Evolutionary conservation across 805 yeast genomes (phyloP).

Genomic region (Blastobotrys parvus): DNA sequence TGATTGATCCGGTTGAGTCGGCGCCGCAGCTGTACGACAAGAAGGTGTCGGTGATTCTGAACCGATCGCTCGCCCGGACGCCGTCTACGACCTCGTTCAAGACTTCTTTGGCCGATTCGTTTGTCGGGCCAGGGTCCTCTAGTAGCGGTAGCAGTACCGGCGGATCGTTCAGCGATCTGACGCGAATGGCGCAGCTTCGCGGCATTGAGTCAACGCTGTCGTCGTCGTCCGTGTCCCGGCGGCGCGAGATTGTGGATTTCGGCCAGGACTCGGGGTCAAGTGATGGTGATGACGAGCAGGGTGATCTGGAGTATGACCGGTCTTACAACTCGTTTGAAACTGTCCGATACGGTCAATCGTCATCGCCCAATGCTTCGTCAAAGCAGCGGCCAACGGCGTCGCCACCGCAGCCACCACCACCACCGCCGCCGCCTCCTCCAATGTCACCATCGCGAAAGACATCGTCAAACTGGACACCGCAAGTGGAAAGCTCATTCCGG

Average conservation of each 20-base stretch:
- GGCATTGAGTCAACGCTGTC: no score
- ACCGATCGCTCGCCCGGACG: conserved; percentile 62
- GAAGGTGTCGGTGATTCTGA: conserved; percentile 67
- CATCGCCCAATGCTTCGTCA: neutral
- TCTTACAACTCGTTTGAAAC: conserved; percentile 2
- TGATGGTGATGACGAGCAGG: conserved; percentile 1
- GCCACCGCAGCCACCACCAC: conserved; percentile 4
- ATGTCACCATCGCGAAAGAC: conserved; percentile 4
- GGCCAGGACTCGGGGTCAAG: conserved; percentile 1
- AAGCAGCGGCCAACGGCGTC: neutral
- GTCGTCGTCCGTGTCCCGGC: neutral
- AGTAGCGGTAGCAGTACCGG: conserved; percentile 4
- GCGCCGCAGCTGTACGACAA: conserved; percentile 75
- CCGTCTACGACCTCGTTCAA: conserved; percentile 73
- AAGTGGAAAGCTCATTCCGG: conserved; percentile 26
- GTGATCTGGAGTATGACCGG: neutral
- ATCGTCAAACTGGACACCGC: conserved; percentile 3
- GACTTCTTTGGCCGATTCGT: conserved; percentile 64
- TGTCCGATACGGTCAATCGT: neutral
- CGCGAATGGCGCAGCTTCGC: conserved; percentile 1
- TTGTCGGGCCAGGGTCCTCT: conserved; percentile 21
- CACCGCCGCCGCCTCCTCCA: neutral
- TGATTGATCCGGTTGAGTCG: conserved; percentile 49
- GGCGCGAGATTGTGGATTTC: conserved; percentile 15
- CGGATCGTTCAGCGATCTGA: conserved; percentile 1